Conservation (phyloP, 2,329 filamentous ascomycete genomes). For the Dendryphion nanum region DNA sequence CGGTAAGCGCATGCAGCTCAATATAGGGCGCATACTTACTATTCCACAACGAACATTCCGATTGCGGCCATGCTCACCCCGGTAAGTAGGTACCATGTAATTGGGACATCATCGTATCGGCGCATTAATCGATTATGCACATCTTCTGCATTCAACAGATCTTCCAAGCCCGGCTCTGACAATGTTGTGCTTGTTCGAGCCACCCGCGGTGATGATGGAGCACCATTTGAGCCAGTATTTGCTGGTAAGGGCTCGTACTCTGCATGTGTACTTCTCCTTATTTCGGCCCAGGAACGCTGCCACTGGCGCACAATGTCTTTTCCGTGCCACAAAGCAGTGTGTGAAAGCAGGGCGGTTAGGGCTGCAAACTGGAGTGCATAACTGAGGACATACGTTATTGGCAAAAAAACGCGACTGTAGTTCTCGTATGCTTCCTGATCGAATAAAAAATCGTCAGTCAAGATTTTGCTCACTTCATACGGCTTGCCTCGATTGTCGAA, state of each 20-base stretch:
- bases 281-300: constrained; percentile 66
- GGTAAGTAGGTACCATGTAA: constrained; percentile 76
- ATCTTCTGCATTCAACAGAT: constrained; percentile 70
- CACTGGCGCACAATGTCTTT: constrained; percentile 78
- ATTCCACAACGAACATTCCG: constrained; percentile 81
- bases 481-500: constrained; percentile 81
- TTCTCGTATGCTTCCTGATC: constrained; percentile 71
- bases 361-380: constrained; percentile 86
- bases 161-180: constrained; percentile 43
- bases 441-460: constrained; percentile 76
- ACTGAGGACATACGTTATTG: constrained; percentile 83
- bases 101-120: constrained; percentile 76
- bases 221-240: constrained; percentile 34
- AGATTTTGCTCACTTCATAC: constrained; percentile 78
- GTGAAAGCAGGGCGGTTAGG: constrained; percentile 73
- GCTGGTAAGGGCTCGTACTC: constrained; percentile 35
- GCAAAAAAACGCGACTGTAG: constrained; percentile 83
- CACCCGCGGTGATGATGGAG: constrained; percentile 16
- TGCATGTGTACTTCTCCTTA: constrained; percentile 36
- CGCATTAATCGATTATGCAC: constrained; percentile 83
- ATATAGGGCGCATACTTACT: constrained; percentile 54
- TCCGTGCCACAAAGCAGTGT: constrained; percentile 82
- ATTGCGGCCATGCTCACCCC: constrained; percentile 74
- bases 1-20: background rate
- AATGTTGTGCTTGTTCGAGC: constrained; percentile 27